phyloP scores from a whole-genome alignment of 495 filamentous ascomycete genomes.

The Aspergillus ostianus region DNA sequence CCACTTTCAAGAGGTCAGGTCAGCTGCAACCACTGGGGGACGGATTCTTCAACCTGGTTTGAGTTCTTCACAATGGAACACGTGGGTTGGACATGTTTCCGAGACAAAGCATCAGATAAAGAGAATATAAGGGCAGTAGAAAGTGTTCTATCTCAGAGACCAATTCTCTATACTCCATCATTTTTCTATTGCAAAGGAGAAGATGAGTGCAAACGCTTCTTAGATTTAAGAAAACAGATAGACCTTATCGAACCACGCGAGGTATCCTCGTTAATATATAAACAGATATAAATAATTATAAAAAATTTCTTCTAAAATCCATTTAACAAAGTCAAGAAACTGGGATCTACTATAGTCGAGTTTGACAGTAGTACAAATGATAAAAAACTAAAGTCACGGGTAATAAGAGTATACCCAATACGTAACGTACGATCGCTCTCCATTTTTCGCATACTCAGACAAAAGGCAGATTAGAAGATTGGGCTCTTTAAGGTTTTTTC shows the following conservation, averaged over 20 bases:
- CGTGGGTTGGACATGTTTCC: neutral
- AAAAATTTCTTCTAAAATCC: neutral
- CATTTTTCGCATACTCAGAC: neutral
- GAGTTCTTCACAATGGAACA: neutral
- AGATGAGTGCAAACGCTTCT: neutral
- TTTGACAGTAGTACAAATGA: neutral
- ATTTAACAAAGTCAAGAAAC: conserved; percentile 1
- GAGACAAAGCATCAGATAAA: neutral
- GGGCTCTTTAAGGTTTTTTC: conserved; percentile 2
- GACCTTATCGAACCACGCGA: neutral
- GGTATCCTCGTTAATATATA: neutral
- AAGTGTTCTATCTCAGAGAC: neutral
- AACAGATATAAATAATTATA: neutral
- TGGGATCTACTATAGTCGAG: neutral
- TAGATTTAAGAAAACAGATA: neutral
- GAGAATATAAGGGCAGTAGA: neutral
- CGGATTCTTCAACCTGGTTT: neutral
- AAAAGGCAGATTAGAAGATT: neutral
- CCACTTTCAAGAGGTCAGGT: too few relatives aligned
- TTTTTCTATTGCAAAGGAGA: neutral
- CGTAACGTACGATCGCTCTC: neutral
- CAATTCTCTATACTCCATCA: neutral
- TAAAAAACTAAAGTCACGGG: neutral
- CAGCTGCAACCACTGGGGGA: too few relatives aligned
- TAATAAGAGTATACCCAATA: neutral